phyloP scores from a whole-genome alignment of 306 rosid species.

The Cucumis hystrix region DNA sequence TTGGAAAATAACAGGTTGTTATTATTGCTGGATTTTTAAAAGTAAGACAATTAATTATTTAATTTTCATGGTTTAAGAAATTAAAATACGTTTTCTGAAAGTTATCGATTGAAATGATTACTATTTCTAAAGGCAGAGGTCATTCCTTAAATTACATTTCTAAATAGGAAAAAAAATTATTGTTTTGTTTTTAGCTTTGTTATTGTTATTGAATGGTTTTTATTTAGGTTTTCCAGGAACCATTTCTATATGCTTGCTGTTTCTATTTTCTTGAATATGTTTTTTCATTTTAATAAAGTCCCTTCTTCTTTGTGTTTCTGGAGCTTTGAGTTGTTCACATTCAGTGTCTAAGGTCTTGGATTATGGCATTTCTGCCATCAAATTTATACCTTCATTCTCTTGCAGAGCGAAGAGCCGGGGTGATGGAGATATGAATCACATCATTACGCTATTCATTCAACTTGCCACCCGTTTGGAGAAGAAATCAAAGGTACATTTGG shows the following conservation, averaged over 20 bases:
- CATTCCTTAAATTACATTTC: not conserved
- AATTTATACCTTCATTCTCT: conserved; percentile 6
- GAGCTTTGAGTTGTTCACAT: not conserved
- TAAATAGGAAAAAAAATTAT: not conserved
- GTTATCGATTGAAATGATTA: not conserved
- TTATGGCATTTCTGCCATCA: not conserved
- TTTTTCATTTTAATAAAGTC: not conserved
- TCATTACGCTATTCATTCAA: conserved; percentile 55
- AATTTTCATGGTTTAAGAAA: not conserved
- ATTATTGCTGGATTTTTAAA: not conserved
- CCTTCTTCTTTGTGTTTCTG: not conserved
- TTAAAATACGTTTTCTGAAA: not conserved
- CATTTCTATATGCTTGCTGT: not conserved
- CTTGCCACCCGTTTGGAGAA: conserved; percentile 66
- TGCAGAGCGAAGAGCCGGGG: conserved; percentile 71
- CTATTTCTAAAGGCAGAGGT: not conserved
- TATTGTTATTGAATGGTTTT: not conserved
- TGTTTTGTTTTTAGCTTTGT: not conserved
- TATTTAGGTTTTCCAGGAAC: not conserved
- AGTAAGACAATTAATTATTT: not conserved
- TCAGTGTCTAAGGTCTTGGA: not conserved
- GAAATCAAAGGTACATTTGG: conserved; percentile 41
- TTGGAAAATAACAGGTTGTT: not conserved
- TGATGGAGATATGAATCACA: conserved; percentile 67
- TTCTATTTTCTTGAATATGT: not conserved